Evolutionary conservation across 2,329 filamentous ascomycete species (phyloP).

Genomic region (Bisporella sp.): DNA sequence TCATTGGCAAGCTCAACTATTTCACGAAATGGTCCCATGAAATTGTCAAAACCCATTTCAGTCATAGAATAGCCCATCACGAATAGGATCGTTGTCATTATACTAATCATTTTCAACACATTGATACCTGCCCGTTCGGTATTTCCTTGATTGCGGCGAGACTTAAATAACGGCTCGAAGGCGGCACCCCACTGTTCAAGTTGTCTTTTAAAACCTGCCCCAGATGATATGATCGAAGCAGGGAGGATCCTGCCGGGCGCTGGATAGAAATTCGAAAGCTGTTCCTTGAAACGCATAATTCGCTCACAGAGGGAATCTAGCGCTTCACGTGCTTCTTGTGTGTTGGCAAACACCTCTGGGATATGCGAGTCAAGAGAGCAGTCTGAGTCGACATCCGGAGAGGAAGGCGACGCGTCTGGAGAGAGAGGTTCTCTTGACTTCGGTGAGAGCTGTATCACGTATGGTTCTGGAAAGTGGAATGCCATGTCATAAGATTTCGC

Average conservation of each 20-base stretch:
- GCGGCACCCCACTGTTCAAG: conserved; percentile 49
- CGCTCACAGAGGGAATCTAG: conserved; percentile 51
- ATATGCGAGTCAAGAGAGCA: conserved; percentile 15
- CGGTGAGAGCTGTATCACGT: conserved; percentile 47
- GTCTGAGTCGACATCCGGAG: conserved; percentile 29
- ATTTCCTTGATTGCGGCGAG: conserved; percentile 38
- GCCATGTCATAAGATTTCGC: conserved; percentile 64
- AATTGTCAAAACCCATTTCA: conserved; percentile 52
- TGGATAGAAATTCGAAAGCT: conserved; percentile 39
- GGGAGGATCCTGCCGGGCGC: conserved; percentile 41
- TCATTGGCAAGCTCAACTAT: conserved; percentile 53
- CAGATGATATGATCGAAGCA: conserved; percentile 15
- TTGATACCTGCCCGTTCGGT: conserved; percentile 52
- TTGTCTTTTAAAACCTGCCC: conserved; percentile 38
- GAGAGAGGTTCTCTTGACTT: conserved; percentile 7
- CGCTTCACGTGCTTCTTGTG: conserved; percentile 47
- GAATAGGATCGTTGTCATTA: conserved; percentile 50
- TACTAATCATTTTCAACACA: conserved; percentile 55
- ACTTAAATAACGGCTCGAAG: conserved; percentile 47
- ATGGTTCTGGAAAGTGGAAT: conserved; percentile 58
- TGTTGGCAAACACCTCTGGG: conserved; percentile 34
- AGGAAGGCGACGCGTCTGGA: conserved; percentile 29
- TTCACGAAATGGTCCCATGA: conserved; percentile 41
- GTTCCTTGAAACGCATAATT: conserved; percentile 52
- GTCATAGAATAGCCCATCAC: conserved; percentile 53